Evolutionary conservation across 495 filamentous ascomycete species (phyloP).

Genomic region (Sordaria brevicollis): DNA sequence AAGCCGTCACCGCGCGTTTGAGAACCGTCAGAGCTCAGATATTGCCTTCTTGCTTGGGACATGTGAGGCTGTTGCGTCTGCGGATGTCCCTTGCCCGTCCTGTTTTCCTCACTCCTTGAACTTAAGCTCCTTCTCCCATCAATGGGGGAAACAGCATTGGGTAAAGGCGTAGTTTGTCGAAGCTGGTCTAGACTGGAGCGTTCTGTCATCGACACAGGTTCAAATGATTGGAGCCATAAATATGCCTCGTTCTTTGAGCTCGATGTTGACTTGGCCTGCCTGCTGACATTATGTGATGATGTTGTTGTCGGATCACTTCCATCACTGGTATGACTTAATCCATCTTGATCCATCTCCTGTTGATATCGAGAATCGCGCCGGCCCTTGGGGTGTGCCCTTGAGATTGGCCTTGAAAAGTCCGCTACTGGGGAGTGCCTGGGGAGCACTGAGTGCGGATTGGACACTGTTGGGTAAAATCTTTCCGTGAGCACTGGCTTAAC

Average conservation of each 20-base stretch:
- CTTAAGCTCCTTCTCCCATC: background rate
- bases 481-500: background rate
- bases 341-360: slow-evolving; percentile 15
- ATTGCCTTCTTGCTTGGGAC: background rate
- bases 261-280: background rate
- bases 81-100: background rate
- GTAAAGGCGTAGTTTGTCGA: background rate
- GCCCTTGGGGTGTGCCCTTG: background rate
- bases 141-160: background rate
- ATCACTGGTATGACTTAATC: background rate
- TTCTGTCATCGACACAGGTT: background rate
- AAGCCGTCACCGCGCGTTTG: background rate
- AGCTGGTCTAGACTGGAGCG: background rate
- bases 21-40: background rate
- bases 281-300: slow-evolving; percentile 25
- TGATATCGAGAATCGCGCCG: background rate
- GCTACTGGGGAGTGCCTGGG: background rate
- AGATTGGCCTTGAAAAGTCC: background rate
- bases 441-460: background rate
- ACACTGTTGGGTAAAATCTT: background rate
- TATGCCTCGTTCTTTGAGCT: background rate
- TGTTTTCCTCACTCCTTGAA: slow-evolving; percentile 3
- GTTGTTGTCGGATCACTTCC: slow-evolving; percentile 9
- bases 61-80: background rate
- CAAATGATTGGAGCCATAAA: background rate